Base-by-base conservation (phyloP, 2,329 filamentous ascomycete species). In the Penicillium concentricum region DNA sequence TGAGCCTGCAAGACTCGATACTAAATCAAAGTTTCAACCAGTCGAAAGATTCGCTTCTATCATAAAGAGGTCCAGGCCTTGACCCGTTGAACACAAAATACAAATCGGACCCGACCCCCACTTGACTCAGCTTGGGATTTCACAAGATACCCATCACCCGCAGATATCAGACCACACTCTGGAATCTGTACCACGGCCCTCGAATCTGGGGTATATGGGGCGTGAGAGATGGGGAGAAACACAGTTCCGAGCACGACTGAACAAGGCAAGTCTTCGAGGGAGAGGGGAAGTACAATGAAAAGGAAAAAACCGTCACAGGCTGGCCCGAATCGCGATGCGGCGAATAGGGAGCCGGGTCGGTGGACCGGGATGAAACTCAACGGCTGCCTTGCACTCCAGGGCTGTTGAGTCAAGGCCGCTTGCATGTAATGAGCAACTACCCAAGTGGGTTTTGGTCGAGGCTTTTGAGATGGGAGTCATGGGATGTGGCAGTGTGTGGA, bases 321-420 rank as follows among this genome's bases (percentile, higher is more conserved):
- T 49, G 45, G 64, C 22, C 64, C 56, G 46, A 60, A 63, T 65
- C 32, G 42, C 34, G 56, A 66, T 64, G 61, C 58, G 61, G 60
- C 61, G 63, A 62, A 55, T 59, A 49, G 50, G 51, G 47, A 46
- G 43, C 38, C 50, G 38, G 32, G n/a, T 55, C 50, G 28, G 43
- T 60, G 44, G 59, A 56, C 61, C 54, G 43, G 53, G 59, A 59
- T 61, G 57, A 65, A 65, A 66, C 61, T 51, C 59, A 65, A 66
- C 58, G 63, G 59, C 51, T 46, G 51, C 35, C 54, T 58, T 53
- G 55, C 53, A 57, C 57, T 32, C 30, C 30, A 32, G 12, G 32
- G 45, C 28, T 51, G 39, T 35, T 18, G 20, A 18, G 20, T 53
- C 16, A 50, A 37, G 59, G 45, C 53, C 46, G 20, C 42, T 54